Evolutionary conservation across 371 early-diverging fungal species (phyloP).

Genomic region (Mucor saturninus): DNA sequence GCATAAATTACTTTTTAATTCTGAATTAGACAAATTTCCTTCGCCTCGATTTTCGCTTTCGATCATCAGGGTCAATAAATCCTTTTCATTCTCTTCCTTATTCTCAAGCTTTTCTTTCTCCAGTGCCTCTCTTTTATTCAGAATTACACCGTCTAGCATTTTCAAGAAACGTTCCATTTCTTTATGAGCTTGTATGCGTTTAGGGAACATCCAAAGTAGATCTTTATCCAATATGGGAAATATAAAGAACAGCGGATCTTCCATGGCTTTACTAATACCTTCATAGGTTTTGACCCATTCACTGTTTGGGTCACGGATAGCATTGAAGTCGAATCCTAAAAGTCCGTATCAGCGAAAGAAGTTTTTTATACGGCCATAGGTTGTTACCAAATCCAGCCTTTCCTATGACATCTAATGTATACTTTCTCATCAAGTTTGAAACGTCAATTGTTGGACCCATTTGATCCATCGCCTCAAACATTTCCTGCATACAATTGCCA

Average conservation of each 20-base stretch:
- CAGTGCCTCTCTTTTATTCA: slow-evolving; percentile 3
- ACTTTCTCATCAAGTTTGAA: slow-evolving; percentile 25
- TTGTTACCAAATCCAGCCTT: slow-evolving; percentile 38
- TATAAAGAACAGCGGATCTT: slow-evolving; percentile 24
- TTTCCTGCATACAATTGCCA: slow-evolving; percentile 24
- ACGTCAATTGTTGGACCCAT: slow-evolving; percentile 18
- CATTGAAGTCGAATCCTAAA: slow-evolving; percentile 37
- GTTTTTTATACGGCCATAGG: not conserved
- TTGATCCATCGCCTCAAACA: slow-evolving; percentile 31
- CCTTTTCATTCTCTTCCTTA: slow-evolving; percentile 46
- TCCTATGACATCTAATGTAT: slow-evolving; percentile 46
- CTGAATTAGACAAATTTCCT: slow-evolving; percentile 19
- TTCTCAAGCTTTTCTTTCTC: slow-evolving; percentile 8
- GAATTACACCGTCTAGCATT: slow-evolving; percentile 12
- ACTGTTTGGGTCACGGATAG: slow-evolving; percentile 21
- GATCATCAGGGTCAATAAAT: slow-evolving; percentile 39
- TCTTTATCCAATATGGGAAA: slow-evolving; percentile 28
- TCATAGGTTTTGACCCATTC: slow-evolving; percentile 26
- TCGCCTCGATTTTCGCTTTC: slow-evolving; percentile 36
- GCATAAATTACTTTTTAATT: slow-evolving; percentile 14
- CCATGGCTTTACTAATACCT: slow-evolving; percentile 10
- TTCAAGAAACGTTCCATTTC: slow-evolving; percentile 20
- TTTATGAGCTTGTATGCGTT: slow-evolving; percentile 37
- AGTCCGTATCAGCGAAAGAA: not conserved
- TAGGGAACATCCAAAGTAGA: slow-evolving; percentile 25